Evolutionary conservation across 768 basidiomycete species (phyloP), one percentile per base, ranked within the genome.

Genomic region (Mycena maculata): DNA sequence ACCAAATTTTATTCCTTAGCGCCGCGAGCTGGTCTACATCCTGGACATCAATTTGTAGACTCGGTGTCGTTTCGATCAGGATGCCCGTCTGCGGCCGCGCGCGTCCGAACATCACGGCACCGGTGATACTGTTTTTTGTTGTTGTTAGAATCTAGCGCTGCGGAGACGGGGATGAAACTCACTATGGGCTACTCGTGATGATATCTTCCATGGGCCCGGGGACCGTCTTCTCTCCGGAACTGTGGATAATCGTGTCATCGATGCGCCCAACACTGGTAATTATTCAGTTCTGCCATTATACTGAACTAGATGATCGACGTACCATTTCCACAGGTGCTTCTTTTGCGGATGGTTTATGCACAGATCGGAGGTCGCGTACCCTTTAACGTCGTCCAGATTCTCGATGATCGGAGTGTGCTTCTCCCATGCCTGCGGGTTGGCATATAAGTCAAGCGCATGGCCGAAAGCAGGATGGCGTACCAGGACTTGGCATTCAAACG

Each of bases 281-380:
- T 20, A 25, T 36, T 58, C 4, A 30, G 56, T 3, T 33, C 27
- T n/a, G 22, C 36, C 23, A 45, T 25, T 18, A 57, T 10, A 3
- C 25, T 12, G 28, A 22, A 65, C 50, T 15, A 28, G 39, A 20
- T 28, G 39, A 8, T 3, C 66, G 73, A 18, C 63, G 23, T 59
- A 85, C 83, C 84, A 73, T 71, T 79, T 84, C 76, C 80, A 87
- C 20, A 83, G 72, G 13, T 77, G 73, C 3, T 77, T 70, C 11
- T 81, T 79, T 6, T 80, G 82, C 2, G 86, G 83, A 65, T 87
- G 86, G 27, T 74, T 76, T 28, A 78, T 60, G 62, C 81, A 84
- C 8, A 84, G 68, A 72, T 86, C 86, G 1, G 78, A 79, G 18
- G 80, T 84, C 3, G 80, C 80, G 56, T 85, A 85, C 16, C 84